phyloP scores from a whole-genome alignment of 2,329 filamentous ascomycete genomes.

The Stemphylium lycopersici region DNA sequence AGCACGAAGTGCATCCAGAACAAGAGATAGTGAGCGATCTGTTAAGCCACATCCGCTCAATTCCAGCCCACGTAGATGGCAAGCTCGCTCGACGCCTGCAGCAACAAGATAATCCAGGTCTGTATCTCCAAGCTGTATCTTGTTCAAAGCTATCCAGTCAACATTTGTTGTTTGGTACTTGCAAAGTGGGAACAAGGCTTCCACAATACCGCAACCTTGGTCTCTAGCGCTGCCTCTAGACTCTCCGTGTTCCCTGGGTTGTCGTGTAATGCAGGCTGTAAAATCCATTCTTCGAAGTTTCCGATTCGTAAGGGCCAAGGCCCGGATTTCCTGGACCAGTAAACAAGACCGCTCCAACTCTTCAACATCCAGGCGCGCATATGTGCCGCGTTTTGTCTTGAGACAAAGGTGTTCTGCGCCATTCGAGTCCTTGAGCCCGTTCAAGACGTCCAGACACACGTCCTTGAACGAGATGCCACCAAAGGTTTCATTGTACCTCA shows the following conservation, averaged over 20 bases:
- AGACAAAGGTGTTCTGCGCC: conserved; percentile 68
- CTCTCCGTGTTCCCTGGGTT: conserved; percentile 53
- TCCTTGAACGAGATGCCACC: conserved; percentile 70
- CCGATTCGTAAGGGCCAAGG: conserved; percentile 69
- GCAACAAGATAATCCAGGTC: conserved; percentile 72
- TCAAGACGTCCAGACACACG: conserved; percentile 68
- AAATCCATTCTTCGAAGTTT: conserved; percentile 70
- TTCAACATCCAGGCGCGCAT: conserved; percentile 59
- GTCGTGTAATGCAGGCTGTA: conserved; percentile 64
- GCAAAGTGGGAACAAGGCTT: conserved; percentile 71
- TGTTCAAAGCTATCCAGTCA: conserved; percentile 72
- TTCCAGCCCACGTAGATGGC: conserved; percentile 71
- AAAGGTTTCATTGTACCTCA: conserved; percentile 75
- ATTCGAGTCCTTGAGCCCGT: conserved; percentile 64
- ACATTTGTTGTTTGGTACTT: conserved; percentile 71
- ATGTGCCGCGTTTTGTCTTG: conserved; percentile 63
- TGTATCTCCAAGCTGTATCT: conserved; percentile 72
- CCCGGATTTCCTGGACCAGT: conserved; percentile 71
- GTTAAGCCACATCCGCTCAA: conserved; percentile 67
- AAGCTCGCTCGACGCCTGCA: conserved; percentile 68
- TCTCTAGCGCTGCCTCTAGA: conserved; percentile 59
- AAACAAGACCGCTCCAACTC: conserved; percentile 63
- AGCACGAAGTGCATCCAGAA: conserved; percentile 67
- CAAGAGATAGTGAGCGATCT: conserved; percentile 64
- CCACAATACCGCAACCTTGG: conserved; percentile 71